Percentiles rank a stretch among this genome's conserved stretches.
phyloP scores from a whole-genome alignment of 352 stramenopile genomes.

The Chrysophaeum taylorii region DNA sequence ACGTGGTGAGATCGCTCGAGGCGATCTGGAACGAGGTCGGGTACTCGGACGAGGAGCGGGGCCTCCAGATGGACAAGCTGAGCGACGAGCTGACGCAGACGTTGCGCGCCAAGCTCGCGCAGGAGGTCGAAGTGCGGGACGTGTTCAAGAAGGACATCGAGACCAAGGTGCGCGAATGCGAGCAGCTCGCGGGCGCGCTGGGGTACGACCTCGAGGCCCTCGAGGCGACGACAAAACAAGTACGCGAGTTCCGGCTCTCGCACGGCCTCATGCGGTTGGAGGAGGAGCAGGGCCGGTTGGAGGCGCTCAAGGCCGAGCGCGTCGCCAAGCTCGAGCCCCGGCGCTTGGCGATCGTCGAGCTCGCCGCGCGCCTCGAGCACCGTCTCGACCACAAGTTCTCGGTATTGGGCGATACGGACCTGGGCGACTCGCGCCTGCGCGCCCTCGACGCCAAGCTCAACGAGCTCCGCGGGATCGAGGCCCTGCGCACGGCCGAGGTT shows the following conservation, averaged over 20 bases:
- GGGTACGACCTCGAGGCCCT: background rate
- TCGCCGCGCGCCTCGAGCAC: background rate
- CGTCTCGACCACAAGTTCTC: background rate
- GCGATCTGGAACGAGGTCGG: constrained; percentile 9
- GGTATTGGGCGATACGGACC: background rate
- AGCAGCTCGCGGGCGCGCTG: background rate
- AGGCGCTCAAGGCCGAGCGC: background rate
- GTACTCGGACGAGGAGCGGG: constrained; percentile 8
- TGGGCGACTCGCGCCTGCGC: background rate
- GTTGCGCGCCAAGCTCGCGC: constrained; percentile 4
- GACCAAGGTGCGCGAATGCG: background rate
- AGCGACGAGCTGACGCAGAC: constrained; percentile 15
- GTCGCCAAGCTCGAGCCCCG: background rate
- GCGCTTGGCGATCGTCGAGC: background rate
- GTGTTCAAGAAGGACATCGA: constrained; percentile 16
- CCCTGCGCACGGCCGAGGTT: background rate
- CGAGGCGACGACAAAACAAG: background rate
- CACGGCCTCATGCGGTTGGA: constrained; percentile 7
- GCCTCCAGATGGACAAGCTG: constrained; percentile 15
- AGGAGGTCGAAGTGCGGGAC: constrained; percentile 11
- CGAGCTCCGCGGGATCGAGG: background rate
- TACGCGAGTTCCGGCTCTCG: background rate
- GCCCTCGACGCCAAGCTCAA: background rate
- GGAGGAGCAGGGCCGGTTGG: background rate
- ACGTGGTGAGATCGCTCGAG: background rate